Base-by-base conservation (phyloP, 257 asterid species). In the Solanum chmielewskii region DNA sequence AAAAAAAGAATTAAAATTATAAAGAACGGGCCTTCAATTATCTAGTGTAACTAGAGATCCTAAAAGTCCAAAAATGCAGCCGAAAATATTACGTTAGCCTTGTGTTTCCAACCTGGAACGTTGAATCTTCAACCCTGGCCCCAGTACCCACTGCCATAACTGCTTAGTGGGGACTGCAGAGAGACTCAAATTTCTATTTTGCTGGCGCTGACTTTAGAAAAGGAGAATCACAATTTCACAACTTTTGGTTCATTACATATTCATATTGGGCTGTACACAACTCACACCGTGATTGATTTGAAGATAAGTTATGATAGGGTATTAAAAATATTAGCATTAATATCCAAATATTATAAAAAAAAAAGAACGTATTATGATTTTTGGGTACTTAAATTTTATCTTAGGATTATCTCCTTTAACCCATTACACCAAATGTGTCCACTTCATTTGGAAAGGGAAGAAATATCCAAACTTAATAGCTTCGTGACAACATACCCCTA, bases 281-380 rank as follows among this genome's bases (percentile, higher is more conserved):
- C 27, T 35, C 25, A 4, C 12, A 71, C 3, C 23, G 20, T 49
- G 21, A 1, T 45, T 45, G 52, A 45, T 45, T 45, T 45, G 0
- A 45, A 59, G 3, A 21, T 3, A 21, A 59, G 13, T 60, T 60
- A 3, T 23, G 14, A 9, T 21, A 29, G 2, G 2, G 0, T 59
- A 20, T 8, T 59, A 59, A 20, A 56, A 59, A 21, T 59, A 21
- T 20, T 5, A 44, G 3, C 5, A 11, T 44, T 0, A 3, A 59
- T 59, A 59, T 20, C 0, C 1, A 59, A 0, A 59, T 2, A 0
- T 59, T 20, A 20, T 59, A 20, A 59, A 20, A 20, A 8, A 1
- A 59, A 59, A 59, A 37, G 0, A 59, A 21, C 1, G 2, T 0
- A 59, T 59, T 59, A 59, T 59, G 0, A 9, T 52, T 18, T 52